Percentiles rank a stretch among this genome's conserved stretches.
Evolutionary conservation across 2,329 filamentous ascomycete species (phyloP).

Genomic region (Aspergillus versicolor): DNA sequence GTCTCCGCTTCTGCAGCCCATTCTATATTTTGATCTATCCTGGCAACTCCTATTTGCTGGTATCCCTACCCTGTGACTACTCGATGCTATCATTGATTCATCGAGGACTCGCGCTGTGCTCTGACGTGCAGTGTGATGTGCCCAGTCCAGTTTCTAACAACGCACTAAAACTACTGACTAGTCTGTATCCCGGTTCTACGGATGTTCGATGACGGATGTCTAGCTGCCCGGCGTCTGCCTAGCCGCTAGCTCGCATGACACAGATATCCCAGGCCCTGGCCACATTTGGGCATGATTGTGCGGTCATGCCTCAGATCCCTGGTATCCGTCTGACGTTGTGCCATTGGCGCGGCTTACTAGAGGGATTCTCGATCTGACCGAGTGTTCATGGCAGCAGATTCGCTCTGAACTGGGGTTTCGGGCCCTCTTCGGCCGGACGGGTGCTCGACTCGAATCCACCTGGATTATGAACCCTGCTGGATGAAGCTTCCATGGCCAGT

Average conservation of each 20-base stretch:
- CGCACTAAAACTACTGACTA: conserved; percentile 8
- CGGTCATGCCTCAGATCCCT: conserved; percentile 11
- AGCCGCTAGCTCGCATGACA: conserved; percentile 9
- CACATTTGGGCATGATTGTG: conserved; percentile 15
- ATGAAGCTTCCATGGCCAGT: conserved; percentile 10
- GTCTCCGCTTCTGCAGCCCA: not conserved
- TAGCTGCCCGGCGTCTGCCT: not conserved
- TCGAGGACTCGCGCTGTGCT: conserved; percentile 2
- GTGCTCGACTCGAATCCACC: conserved; percentile 16
- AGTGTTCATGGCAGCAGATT: conserved; percentile 3
- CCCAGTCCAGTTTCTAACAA: conserved; percentile 18
- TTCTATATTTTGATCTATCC: not conserved
- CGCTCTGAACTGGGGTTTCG: conserved; percentile 2
- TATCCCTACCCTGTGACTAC: not conserved
- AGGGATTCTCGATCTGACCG: conserved; percentile 12
- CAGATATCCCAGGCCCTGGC: conserved; percentile 4
- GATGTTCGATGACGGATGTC: conserved; percentile 5
- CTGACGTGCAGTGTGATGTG: conserved; percentile 12
- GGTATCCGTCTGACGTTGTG: conserved; percentile 12
- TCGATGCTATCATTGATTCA: not conserved
- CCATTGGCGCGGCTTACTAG: conserved; percentile 17
- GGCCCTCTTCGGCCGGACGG: conserved; percentile 10
- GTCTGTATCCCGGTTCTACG: conserved; percentile 13
- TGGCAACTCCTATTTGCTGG: conserved; percentile 1
- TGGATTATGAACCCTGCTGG: conserved; percentile 17